These are phyloP conservation scores for Escallonia rubra DNA, from an alignment of 129 eudicot species.

Conservation along the genomic window DNA sequence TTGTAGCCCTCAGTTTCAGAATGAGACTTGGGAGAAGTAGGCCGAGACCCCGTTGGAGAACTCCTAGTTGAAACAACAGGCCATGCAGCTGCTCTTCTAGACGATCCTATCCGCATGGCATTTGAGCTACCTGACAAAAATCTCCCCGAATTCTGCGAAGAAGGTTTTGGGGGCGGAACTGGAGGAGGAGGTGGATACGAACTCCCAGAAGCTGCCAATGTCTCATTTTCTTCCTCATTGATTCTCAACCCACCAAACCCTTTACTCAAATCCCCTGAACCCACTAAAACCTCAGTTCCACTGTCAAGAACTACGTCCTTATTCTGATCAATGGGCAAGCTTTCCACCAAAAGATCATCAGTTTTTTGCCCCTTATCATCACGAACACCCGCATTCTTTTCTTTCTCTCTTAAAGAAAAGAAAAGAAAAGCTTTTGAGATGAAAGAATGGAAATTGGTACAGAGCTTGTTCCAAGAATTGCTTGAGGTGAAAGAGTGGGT, in stretches of 20 bases:
- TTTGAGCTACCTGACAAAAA: slow-evolving; percentile 29
- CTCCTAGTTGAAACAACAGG: slow-evolving; percentile 61
- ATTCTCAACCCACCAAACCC: slow-evolving; percentile 36
- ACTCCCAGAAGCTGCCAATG: slow-evolving; percentile 31
- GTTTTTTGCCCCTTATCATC: slow-evolving; percentile 19
- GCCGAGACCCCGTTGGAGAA: slow-evolving; percentile 61
- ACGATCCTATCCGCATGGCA: slow-evolving; percentile 43
- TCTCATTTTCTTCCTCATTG: slow-evolving; percentile 27
- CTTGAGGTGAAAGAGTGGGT: too few relatives aligned
- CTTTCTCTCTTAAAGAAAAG: too few relatives aligned
- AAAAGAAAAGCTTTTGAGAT: too few relatives aligned
- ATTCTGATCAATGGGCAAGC: slow-evolving; percentile 22
- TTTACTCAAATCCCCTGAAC: slow-evolving; percentile 30
- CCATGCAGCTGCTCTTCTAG: slow-evolving; percentile 67
- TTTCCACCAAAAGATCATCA: slow-evolving; percentile 49
- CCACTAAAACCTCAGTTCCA: slow-evolving; percentile 22
- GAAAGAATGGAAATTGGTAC: too few relatives aligned
- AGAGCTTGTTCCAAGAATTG: too few relatives aligned
- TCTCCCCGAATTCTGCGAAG: slow-evolving; percentile 41
- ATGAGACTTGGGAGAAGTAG: slow-evolving; percentile 80
- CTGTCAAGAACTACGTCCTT: slow-evolving; percentile 19
- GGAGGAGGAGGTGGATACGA: slow-evolving; percentile 83
- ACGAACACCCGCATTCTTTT: slow-evolving; percentile 6
- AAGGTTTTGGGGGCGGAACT: slow-evolving; percentile 64
- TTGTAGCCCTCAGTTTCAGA: slow-evolving; percentile 93